Evolutionary conservation across 305 asterid genomes (phyloP), one percentile per base, ranked within the genome.

Genomic region (Lippia alba): DNA sequence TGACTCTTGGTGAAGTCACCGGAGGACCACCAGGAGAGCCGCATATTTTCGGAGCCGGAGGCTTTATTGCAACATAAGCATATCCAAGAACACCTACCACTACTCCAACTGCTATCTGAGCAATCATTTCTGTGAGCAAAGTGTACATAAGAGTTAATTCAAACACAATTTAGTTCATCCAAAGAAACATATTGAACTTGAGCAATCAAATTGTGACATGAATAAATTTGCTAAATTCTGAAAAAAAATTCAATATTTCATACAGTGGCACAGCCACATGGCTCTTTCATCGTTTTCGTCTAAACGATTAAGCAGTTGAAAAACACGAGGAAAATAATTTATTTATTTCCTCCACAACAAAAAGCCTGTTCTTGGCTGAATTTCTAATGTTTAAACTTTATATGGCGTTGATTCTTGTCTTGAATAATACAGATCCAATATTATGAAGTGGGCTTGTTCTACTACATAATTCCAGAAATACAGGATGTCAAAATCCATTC

Each of bases 11-110:
- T 1, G 94, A 84, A 49, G 81, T 82, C 60, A 86, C 85, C 1
- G 79, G 86, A 30, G 97, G 96, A 16, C 94, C 96, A 16, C 88
- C 89, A 0, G 82, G 86, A 0, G 89, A 81, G 65, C 96, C 89
- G 53, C 96, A 91, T 61, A 73, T 65, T 71, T 77, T 85, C 12
- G 97, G 86, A 40, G 87, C 67, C 0, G 89, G 86, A 3, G 96
- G 88, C 78, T 70, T 83, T 36, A 87, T 58, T 1, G 82, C 76
- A 18, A 80, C 18, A 78, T 85, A 88, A 75, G 74, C 86, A 66
- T 76, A 85, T 20, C 90, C 89, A 8, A 78, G 36, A 36, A 80
- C 32, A 33, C 83, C 79, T 19, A 70, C 82, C 11, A 77, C 8
- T 16, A 76, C 78, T 64, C 85, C 91, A 61, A 81, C 69, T 61